Base-by-base conservation (phyloP, 306 rosid species). In the Cicer cuneatum region DNA sequence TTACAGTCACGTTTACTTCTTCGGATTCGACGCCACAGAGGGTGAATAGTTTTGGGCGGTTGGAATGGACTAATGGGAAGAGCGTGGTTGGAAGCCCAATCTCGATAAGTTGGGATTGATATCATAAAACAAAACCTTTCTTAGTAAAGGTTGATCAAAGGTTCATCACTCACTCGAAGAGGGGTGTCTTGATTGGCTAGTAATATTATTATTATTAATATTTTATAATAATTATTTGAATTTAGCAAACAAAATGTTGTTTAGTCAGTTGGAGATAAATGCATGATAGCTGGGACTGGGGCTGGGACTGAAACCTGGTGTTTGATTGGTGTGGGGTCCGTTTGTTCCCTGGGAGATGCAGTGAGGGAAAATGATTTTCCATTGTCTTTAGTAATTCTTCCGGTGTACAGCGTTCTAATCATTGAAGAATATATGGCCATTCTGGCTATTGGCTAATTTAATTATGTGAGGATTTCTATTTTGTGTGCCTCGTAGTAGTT, bases 41-140 rank as follows among this genome's bases (percentile, higher is more conserved):
- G 12, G 35, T 15, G 33, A 83, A 42, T 43, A 81, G 78, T 2
- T 93, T 89, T 72, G 94, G 83, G 65, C 83, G 89, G 24, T 52
- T 93, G 42, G 94, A 82, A 42, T 93, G 98, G 98, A 74, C 92
- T 2, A 89, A 93, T 61, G 98, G 92, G 61, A 91, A 91, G 79
- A 87, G 78, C 76, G 62, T 77, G 7, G 98, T 93, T 24, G 97
- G 92, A 35, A 84, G 88, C 58, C 94, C 97, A 0, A 75, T 93
- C 8, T 81, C 96, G 0, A 71, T 91, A 66, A 82, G 56, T 48
- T 82, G 82, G 86, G 65, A 1, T 16, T 67, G 10, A 69, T 24
- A 0, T 9, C 6, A 29, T 7, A 12, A 1, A 18, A 8, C 7
- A 18, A 63, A 40, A 1, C 14, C 8, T 7, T 10, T 15, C n/a